Base-by-base conservation (phyloP, 2,329 filamentous ascomycete species). In the Talaromyces sp. region DNA sequence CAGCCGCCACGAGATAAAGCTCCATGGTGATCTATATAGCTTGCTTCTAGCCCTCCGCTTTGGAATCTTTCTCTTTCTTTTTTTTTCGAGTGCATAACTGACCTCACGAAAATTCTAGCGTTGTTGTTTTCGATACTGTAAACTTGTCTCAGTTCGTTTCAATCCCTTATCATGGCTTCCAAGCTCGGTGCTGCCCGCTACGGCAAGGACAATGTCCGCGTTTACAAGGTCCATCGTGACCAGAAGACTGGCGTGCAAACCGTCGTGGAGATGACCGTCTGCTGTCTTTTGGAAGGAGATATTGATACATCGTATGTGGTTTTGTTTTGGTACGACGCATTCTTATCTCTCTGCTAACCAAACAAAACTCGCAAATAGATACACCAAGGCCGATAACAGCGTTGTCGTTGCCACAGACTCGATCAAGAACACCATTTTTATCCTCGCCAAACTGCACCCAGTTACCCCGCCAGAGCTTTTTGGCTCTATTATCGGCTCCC, bases 381-480 rank as follows among this genome's bases (percentile, higher is more conserved):
- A 96, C 83, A 99, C 93, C 64, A 77, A 85, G 71, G 93, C 91
- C 69, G 93, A 99, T 81, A 99, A 99, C 83, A 90, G 88, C 70
- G 90, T 96, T 66, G 86, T 99, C 62, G 93, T 99, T 63, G 92
- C 95, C 65, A 99, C 95, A 63, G 95, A 99, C 78, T 93, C 92
- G 27, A 96, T 98, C 80, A 99, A 99, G 82, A 96, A 99, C 80
- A 98, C 90, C 69, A 88, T 90, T 73, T 96, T 95, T 82, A 92
- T 99, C 79, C 89, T 91, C 72, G 93, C 95, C 71, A 97, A 96
- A 81, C 89, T 96, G 78, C 83, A 96, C 80, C 90, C 93, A 35
- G 89, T 99, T 69, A 91, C 88, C 68, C 93, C 95, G 17, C 93
- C 95, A 0, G 95, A 99, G 81, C 86, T 96, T 64, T 99, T 91